These are phyloP conservation scores for Sugiyamaella paludigena DNA, from an alignment of 1,139 yeast species.

Conservation along the genomic window DNA sequence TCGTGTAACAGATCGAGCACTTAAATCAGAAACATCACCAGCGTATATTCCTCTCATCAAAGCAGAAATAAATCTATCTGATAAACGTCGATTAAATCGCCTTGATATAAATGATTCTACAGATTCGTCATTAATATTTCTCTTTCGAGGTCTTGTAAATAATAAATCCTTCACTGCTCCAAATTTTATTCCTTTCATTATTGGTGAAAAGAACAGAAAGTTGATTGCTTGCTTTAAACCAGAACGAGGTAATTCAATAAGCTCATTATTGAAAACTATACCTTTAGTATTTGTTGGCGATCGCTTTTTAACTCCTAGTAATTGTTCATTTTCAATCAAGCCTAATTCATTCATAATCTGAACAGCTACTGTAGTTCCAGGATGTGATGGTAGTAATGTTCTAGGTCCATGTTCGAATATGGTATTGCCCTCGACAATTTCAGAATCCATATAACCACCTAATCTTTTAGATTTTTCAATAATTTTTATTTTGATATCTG, in stretches of 20 bases:
- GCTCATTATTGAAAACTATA: slow-evolving; percentile 42
- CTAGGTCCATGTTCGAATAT: slow-evolving; percentile 44
- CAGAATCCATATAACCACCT: slow-evolving; percentile 81
- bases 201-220: slow-evolving; percentile 32
- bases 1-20: slow-evolving; percentile 54
- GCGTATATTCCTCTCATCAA: slow-evolving; percentile 88
- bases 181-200: slow-evolving; percentile 41
- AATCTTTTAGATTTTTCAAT: slow-evolving; percentile 53
- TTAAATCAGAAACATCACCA: slow-evolving; percentile 68
- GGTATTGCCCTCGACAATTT: slow-evolving; percentile 17
- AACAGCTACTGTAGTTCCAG: slow-evolving; percentile 35
- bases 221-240: slow-evolving; percentile 23
- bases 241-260: slow-evolving; percentile 36
- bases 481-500: slow-evolving; percentile 60
- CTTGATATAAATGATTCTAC: slow-evolving; percentile 65
- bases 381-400: slow-evolving; percentile 41
- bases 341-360: slow-evolving; percentile 46
- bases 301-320: slow-evolving; percentile 50
- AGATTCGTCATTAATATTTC: slow-evolving; percentile 56
- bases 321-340: slow-evolving; percentile 37
- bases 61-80: slow-evolving; percentile 74
- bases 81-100: slow-evolving; percentile 61
- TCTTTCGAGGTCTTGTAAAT: slow-evolving; percentile 39
- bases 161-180: slow-evolving; percentile 36
- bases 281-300: slow-evolving; percentile 62